Evolutionary conservation across 306 rosid genomes (phyloP), one percentile per base, ranked within the genome.

Genomic region (Cicer cuneatum): DNA sequence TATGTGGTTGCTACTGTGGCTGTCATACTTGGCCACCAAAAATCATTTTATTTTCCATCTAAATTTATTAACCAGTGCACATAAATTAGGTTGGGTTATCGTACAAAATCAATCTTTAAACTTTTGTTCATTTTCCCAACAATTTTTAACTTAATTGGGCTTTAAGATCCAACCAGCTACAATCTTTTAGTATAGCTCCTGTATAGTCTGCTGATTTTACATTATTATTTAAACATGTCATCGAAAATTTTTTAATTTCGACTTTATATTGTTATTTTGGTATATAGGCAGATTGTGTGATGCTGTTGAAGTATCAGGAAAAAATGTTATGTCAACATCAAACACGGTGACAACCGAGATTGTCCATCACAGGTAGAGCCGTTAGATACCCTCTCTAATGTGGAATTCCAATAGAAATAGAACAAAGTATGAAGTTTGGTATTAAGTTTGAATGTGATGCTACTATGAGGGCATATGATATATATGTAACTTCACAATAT

Each of bases 251-350:
- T 69, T 35, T 9, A 35, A 47, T 68, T 78, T 61, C 11, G 15
- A 45, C 41, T 66, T 66, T 14, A 58, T 41, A 58, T 24, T 73
- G 16, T 42, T 69, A 63, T 72, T 52, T 68, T 52, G 21, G 35
- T 66, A 57, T 83, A 72, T 73, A 94, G 99, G 84, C 87, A 92
- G 85, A 85, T 86, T 92, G 56, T 90, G 94, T 43, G 99, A 94
- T 76, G 96, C 99, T 39, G 93, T 89, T 79, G 99, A 94, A 86
- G 87, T 88, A 66, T 84, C 99, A 13, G 96, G 99, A 48, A 94
- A 82, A 85, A 90, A 83, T 83, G 99, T 90, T 75, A 87, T 94
- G 96, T 78, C 96, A 75, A 92, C 96, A 73, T 88, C 99, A 53
- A 75, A 86, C 73, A 82, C 86, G n/a, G 99, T 94, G 53, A 94